phyloP scores from a whole-genome alignment of 352 stramenopile genomes.

The Globisporangium nodosum region DNA sequence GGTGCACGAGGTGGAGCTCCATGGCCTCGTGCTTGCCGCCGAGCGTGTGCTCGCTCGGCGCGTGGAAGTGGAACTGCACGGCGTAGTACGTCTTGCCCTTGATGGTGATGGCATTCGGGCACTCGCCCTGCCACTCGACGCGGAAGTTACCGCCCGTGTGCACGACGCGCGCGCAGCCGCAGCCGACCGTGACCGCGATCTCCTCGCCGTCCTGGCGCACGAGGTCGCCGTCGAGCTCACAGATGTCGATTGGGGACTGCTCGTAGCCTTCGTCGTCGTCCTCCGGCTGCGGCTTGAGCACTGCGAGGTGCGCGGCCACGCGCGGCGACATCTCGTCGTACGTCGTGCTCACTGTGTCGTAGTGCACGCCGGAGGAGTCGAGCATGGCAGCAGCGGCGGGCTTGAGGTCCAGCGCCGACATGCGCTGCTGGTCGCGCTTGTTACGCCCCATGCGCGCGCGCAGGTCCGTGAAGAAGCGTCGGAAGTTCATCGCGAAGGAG shows the following conservation, averaged over 20 bases:
- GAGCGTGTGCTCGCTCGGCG: conserved; percentile 66
- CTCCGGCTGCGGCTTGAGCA: not conserved
- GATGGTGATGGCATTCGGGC: conserved; percentile 33
- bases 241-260: conserved; percentile 58
- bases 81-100: conserved; percentile 48
- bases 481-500: too few species aligned
- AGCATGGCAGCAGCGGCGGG: too few species aligned
- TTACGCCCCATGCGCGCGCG: too few species aligned
- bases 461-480: too few species aligned
- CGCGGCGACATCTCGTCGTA: too few species aligned
- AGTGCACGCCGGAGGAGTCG: too few species aligned
- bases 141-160: conserved; percentile 40
- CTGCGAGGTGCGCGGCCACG: not conserved
- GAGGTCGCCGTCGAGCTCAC: conserved; percentile 18
- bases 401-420: too few species aligned
- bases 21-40: conserved; percentile 44
- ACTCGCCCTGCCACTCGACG: conserved; percentile 36
- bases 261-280: conserved; percentile 7
- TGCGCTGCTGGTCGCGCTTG: too few species aligned
- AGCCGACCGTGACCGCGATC: conserved; percentile 24
- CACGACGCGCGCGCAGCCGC: conserved; percentile 29
- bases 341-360: too few species aligned
- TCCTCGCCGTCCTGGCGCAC: conserved; percentile 15
- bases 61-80: conserved; percentile 67
- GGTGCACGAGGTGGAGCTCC: conserved; percentile 68